Conservation (phyloP, 2,329 filamentous ascomycete species). For the Diplodia corticola region DNA sequence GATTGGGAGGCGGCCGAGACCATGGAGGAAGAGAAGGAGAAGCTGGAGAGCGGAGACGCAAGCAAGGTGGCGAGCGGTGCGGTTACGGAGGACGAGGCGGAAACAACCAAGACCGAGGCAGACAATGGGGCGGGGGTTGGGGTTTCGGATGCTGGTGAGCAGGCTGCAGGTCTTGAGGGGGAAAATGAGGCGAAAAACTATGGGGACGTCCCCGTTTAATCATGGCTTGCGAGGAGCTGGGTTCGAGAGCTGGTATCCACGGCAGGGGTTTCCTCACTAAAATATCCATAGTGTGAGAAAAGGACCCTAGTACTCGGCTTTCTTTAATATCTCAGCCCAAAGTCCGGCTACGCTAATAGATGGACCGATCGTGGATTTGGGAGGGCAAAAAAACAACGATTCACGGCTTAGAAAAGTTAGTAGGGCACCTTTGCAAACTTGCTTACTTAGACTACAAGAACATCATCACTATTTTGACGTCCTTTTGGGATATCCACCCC, state of each 20-base stretch:
- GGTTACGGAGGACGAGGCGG: slow-evolving; percentile 7
- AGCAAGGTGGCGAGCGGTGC: slow-evolving; percentile 17
- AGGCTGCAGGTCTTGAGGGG: background rate
- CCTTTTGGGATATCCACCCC: too few species aligned
- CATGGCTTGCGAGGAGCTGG: background rate
- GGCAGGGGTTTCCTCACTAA: background rate
- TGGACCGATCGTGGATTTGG: too few species aligned
- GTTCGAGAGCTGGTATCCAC: background rate
- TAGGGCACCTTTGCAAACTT: too few species aligned
- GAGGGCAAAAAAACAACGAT: too few species aligned
- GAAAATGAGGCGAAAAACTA: background rate
- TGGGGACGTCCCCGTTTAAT: background rate
- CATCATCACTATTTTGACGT: too few species aligned
- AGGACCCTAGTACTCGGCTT: too few species aligned
- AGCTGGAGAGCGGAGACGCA: slow-evolving; percentile 25
- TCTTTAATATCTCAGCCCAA: too few species aligned
- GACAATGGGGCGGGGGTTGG: background rate
- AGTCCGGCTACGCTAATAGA: too few species aligned
- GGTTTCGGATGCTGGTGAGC: background rate
- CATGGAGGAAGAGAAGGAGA: slow-evolving; percentile 53
- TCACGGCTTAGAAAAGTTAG: too few species aligned
- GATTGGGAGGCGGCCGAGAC: slow-evolving; percentile 67
- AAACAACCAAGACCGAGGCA: background rate
- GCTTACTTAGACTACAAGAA: too few species aligned
- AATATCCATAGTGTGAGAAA: background rate